A percentile compares a stretch with the other conserved stretches of the same genome.
phyloP scores from a whole-genome alignment of 2,329 filamentous ascomycete species.

The Fusarium mangiferae region DNA sequence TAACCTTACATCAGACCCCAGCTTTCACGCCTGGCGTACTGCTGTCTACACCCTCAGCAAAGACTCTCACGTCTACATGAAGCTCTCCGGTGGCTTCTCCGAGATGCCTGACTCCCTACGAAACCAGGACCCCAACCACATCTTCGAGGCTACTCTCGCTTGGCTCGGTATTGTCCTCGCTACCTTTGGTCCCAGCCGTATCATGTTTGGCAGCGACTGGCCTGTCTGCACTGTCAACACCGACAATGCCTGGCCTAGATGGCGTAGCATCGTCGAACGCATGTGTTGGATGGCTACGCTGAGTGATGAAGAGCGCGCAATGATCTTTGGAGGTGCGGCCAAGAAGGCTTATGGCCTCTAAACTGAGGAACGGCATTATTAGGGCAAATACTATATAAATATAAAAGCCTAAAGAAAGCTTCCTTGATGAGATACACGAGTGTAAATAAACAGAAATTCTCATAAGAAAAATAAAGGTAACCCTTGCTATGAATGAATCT shows the following conservation, averaged over 20 bases:
- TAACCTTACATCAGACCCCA: slow-evolving; percentile 64
- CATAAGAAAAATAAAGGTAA: slow-evolving; percentile 18
- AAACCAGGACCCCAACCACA: slow-evolving; percentile 60
- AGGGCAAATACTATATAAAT: background rate
- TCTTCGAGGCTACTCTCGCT: slow-evolving; percentile 72
- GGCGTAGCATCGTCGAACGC: slow-evolving; percentile 76
- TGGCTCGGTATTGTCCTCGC: slow-evolving; percentile 80
- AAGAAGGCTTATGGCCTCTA: slow-evolving; percentile 73
- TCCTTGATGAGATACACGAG: slow-evolving; percentile 2
- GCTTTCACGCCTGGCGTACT: slow-evolving; percentile 75
- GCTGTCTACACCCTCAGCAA: slow-evolving; percentile 75
- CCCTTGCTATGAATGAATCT: background rate
- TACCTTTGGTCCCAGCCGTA: slow-evolving; percentile 74
- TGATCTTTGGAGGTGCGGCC: slow-evolving; percentile 79
- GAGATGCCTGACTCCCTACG: slow-evolving; percentile 74
- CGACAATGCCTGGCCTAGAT: slow-evolving; percentile 76
- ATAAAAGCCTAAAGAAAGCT: background rate
- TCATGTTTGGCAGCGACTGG: slow-evolving; percentile 96
- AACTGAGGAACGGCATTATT: background rate
- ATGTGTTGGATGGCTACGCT: slow-evolving; percentile 73
- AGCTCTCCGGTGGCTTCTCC: slow-evolving; percentile 87
- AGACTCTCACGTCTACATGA: slow-evolving; percentile 80
- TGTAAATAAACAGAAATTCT: background rate
- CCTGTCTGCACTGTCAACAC: slow-evolving; percentile 81
- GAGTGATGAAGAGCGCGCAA: slow-evolving; percentile 67